These are phyloP conservation scores for Penicillium cosmopolitanum DNA, from an alignment of 495 filamentous ascomycete genomes.

Conservation along the genomic window DNA sequence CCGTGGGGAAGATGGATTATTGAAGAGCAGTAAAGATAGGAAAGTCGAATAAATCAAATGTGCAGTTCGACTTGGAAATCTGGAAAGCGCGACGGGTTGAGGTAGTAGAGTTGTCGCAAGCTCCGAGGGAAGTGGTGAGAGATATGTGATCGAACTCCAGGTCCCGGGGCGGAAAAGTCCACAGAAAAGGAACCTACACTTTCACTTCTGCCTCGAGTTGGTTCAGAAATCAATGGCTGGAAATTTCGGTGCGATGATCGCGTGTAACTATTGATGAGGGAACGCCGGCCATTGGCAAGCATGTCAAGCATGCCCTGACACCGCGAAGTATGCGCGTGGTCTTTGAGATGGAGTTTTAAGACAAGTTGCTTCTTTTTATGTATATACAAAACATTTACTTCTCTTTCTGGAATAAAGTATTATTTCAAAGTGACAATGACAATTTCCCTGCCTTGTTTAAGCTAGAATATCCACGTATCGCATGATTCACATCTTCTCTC, in stretches of 20 bases:
- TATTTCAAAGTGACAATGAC: too few relatives aligned
- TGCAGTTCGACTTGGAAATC: background rate
- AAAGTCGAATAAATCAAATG: background rate
- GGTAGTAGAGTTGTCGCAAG: background rate
- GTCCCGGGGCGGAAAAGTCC: background rate
- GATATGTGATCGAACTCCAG: background rate
- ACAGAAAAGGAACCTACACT: background rate
- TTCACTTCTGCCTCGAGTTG: conserved; percentile 16
- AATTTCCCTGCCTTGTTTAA: too few relatives aligned
- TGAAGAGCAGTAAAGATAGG: background rate
- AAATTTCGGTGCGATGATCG: background rate
- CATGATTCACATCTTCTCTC: background rate
- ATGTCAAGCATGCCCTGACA: conserved; percentile 8
- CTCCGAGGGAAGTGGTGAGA: background rate
- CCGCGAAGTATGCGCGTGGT: conserved; percentile 17
- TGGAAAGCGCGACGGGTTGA: too few relatives aligned
- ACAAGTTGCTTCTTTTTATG: too few relatives aligned
- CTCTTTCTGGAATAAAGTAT: too few relatives aligned
- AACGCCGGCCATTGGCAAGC: conserved; percentile 13
- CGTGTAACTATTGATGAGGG: conserved; percentile 22
- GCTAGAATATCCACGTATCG: background rate
- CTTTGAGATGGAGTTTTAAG: background rate
- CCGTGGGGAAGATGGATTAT: background rate
- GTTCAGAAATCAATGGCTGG: conserved; percentile 19
- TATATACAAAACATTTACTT: too few relatives aligned